phyloP scores from a whole-genome alignment of 495 filamentous ascomycete species.

The Cercophora newfieldiana region DNA sequence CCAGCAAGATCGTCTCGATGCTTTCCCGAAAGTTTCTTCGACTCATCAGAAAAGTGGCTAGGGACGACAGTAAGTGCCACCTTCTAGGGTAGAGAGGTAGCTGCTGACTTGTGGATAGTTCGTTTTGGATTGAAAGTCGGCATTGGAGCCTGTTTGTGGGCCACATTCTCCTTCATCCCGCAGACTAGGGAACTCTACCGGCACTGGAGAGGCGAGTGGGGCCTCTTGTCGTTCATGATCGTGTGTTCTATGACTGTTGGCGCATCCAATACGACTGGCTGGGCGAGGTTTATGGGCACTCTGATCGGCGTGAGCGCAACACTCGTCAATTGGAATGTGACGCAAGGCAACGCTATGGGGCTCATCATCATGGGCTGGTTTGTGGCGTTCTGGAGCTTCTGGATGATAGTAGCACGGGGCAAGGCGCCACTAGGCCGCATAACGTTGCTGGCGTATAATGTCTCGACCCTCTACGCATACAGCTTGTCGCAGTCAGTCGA shows the following conservation, averaged over 20 bases:
- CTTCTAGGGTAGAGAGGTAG: background rate
- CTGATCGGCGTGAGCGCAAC: slow-evolving; percentile 76
- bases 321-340: slow-evolving; percentile 72
- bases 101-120: slow-evolving; percentile 42
- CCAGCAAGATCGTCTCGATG: slow-evolving; percentile 36
- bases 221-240: slow-evolving; percentile 93
- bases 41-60: slow-evolving; percentile 42
- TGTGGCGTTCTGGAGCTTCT: slow-evolving; percentile 79
- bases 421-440: slow-evolving; percentile 92
- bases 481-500: slow-evolving; percentile 76
- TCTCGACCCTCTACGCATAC: slow-evolving; percentile 94
- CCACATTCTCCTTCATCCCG: slow-evolving; percentile 79
- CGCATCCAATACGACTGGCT: slow-evolving; percentile 87
- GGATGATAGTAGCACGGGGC: slow-evolving; percentile 79
- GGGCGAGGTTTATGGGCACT: slow-evolving; percentile 84
- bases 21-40: slow-evolving; percentile 42
- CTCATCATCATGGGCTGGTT: slow-evolving; percentile 79
- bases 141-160: slow-evolving; percentile 81
- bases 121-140: slow-evolving; percentile 91
- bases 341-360: slow-evolving; percentile 67
- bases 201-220: slow-evolving; percentile 96
- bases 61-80: slow-evolving; percentile 50
- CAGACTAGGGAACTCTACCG: slow-evolving; percentile 75
- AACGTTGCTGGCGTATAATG: slow-evolving; percentile 91
- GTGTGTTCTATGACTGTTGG: slow-evolving; percentile 98